A percentile compares a stretch with the other conserved stretches of the same genome.
Evolutionary conservation across 2,329 filamentous ascomycete species (phyloP).

Genomic region (Colletotrichum caudatum): DNA sequence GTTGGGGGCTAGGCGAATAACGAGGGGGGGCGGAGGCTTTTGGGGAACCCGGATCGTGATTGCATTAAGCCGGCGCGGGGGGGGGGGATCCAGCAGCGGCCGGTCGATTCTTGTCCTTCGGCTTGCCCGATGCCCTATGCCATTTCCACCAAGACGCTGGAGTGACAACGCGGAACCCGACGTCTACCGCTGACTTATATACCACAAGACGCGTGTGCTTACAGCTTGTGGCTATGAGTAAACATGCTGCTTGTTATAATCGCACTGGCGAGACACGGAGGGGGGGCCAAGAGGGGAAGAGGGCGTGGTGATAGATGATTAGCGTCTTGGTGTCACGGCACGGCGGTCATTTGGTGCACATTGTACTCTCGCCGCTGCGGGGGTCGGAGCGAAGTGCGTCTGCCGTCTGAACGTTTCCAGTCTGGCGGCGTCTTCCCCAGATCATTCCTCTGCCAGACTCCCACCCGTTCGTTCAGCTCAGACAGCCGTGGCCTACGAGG

Average conservation of each 20-base stretch:
- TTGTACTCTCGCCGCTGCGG: not conserved
- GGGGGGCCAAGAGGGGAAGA: not conserved
- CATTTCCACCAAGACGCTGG: not conserved
- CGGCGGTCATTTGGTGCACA: not conserved
- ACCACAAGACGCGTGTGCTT: not conserved
- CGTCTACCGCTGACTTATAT: no score
- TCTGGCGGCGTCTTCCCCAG: conserved; percentile 9
- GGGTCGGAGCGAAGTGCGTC: conserved; percentile 10
- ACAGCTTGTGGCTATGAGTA: not conserved
- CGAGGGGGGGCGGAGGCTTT: not conserved
- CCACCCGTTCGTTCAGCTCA: conserved; percentile 9
- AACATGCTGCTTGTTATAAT: not conserved
- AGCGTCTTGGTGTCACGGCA: conserved; percentile 11
- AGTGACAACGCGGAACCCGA: not conserved
- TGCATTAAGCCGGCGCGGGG: conserved; percentile 14
- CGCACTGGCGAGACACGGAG: not conserved
- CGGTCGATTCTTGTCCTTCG: no score
- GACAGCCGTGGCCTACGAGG: not conserved
- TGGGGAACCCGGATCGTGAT: conserved; percentile 1
- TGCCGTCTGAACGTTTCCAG: conserved; percentile 23
- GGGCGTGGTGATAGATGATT: conserved; percentile 24
- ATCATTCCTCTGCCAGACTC: not conserved
- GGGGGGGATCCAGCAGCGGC: not conserved
- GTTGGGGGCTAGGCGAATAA: conserved; percentile 6
- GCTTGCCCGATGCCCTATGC: not conserved